Evolutionary conservation across 1,139 yeast species (phyloP), one percentile per base, ranked within the genome.

Genomic region (Pichia inconspicua): DNA sequence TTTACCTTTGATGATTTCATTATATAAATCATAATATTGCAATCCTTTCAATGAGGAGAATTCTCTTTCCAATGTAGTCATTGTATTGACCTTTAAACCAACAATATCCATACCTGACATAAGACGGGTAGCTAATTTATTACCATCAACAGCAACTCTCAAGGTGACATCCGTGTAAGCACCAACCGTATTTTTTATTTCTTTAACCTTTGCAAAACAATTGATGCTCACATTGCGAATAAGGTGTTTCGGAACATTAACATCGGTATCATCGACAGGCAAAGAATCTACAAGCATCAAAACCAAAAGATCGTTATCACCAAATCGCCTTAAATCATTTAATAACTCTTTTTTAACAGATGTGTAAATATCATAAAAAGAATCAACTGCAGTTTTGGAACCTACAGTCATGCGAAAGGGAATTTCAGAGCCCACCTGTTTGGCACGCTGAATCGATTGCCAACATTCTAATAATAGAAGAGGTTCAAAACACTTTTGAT

Each of bases 51-150:
- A 69, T 0, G 98, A 85, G 0, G 92, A 75, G 58, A 73, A 94
- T 63, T 94, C 99, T 69, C 99, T 82, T 65, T 94, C 98, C 19
- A 89, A 77, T 0, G 99, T 90, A 0, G 86, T 77, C 89, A 92
- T 82, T 58, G 82, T 92, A 79, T 84, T 82, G 1, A 89, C 84
- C 48, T 77, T 75, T 75, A 87, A 75, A 32, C 82, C 90, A 48
- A 77, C 71, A 4, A 90, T 67, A 25, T 76, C 75, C 14, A 82
- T 68, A 48, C 84, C 77, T 0, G 94, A 86, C 1, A 83, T 73
- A 47, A 90, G 65, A 49, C 75, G 71, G 1, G 78, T 72, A 57
- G 74, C 68, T 70, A 82, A 69, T 17, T 68, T 66, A 19, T 68
- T 66, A 36, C 46, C 50, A 2, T 73, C 68, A 37, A 71, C 64